Conservation (phyloP, 177 flowering plant species). For the Vitis hybrid region DNA sequence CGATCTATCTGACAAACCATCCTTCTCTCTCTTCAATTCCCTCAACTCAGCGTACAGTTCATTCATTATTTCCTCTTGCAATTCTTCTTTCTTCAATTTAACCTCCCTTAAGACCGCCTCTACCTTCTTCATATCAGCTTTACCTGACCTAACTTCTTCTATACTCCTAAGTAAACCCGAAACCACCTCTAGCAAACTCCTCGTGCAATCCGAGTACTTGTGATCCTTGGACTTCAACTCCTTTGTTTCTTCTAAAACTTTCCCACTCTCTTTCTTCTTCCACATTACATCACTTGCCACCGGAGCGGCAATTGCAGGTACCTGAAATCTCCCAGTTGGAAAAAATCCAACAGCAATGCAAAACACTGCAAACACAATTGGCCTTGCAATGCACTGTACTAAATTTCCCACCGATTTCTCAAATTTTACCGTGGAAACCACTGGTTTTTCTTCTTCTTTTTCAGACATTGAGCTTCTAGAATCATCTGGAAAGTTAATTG, state of each 20-base stretch:
- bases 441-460: conserved; percentile 3
- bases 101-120: conserved; percentile 51
- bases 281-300: conserved; percentile 20
- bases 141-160: conserved; percentile 48
- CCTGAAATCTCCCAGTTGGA: conserved; percentile 30
- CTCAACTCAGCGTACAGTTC: conserved; percentile 45
- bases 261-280: conserved; percentile 20
- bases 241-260: conserved; percentile 1
- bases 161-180: conserved; percentile 44
- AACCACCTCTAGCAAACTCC: conserved; percentile 50
- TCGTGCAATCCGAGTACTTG: conserved; percentile 51
- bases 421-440: background rate
- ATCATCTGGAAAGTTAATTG: background rate
- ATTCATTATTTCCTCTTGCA: conserved; percentile 51
- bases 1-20: conserved; percentile 24
- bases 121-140: conserved; percentile 36
- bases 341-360: conserved; percentile 47
- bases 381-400: conserved; percentile 28
- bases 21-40: conserved; percentile 39
- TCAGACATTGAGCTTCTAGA: conserved; percentile 5
- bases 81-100: conserved; percentile 35
- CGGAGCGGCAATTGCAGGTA: conserved; percentile 43
- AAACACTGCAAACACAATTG: conserved; percentile 34
- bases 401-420: background rate
- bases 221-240: conserved; percentile 31